Percentiles rank a stretch among this genome's conserved stretches.
Conservation (phyloP, 2,329 filamentous ascomycete species). For the Verruconis gallopava region DNA sequence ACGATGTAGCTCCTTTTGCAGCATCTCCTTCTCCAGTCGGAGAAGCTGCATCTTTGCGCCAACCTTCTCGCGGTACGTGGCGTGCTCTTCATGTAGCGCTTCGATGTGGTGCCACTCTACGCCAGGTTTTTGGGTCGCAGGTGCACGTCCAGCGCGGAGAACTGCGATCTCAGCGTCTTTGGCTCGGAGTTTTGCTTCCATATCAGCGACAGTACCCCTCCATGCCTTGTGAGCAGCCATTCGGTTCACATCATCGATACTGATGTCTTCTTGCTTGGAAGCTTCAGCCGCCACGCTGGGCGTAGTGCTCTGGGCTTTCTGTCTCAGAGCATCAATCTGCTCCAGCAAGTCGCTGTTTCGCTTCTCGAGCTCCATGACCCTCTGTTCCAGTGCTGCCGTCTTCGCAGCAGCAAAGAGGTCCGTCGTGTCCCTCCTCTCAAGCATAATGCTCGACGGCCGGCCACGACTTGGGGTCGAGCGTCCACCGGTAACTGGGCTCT, state of each 20-base stretch:
- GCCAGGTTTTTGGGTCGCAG: conserved; percentile 6
- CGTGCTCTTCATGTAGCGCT: conserved; percentile 27
- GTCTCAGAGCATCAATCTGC: conserved; percentile 20
- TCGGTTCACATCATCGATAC: conserved; percentile 22
- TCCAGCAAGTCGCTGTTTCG: conserved; percentile 24
- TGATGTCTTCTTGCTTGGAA: background rate
- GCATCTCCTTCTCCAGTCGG: conserved; percentile 27
- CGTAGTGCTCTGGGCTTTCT: conserved; percentile 15
- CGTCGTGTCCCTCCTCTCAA: conserved; percentile 21
- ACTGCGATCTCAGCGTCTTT: conserved; percentile 20
- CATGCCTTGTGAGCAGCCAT: conserved; percentile 24
- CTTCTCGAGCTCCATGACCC: conserved; percentile 29
- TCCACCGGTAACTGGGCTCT: conserved; percentile 4
- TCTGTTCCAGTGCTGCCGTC: conserved; percentile 29
- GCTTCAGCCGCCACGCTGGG: conserved; percentile 4
- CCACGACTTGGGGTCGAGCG: conserved; percentile 14
- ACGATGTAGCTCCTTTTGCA: conserved; percentile 25
- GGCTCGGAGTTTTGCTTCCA: conserved; percentile 19
- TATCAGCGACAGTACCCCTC: conserved; percentile 20
- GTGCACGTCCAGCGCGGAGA: conserved; percentile 10
- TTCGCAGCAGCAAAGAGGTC: conserved; percentile 31
- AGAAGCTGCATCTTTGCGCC: conserved; percentile 25
- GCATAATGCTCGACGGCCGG: conserved; percentile 19
- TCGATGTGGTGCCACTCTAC: conserved; percentile 24
- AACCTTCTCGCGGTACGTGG: conserved; percentile 25